Base-by-base conservation (phyloP, 1,284 basidiomycete genomes). In the Phylloporus sp. region DNA sequence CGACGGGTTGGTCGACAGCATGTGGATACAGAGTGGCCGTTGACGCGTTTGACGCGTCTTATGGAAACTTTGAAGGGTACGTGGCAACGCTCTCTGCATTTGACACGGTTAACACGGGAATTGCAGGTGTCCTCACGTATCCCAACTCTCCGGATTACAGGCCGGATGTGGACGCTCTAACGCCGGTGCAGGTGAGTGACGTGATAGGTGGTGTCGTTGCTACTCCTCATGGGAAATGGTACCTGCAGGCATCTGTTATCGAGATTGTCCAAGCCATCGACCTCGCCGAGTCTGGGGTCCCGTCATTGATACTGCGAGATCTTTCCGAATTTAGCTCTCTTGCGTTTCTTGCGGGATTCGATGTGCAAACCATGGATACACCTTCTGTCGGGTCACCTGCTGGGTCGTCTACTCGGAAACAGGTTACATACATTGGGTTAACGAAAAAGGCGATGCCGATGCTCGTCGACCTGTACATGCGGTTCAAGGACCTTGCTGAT, bases 371-470 rank as follows among this genome's bases (percentile, higher is more conserved):
- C 14, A 73, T 32, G 25, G 68, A 56, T 52, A 64, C n/a, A 47
- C 66, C 63, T 62, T 67, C 19, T 27, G 63, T 69, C 5, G 69
- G 56, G 19, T 71, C 73, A 20, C 67, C 75, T 4, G 52, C 29
- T 72, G 76, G 72, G 69, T 82, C 73, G 76, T 82, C 67, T 7
- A 80, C 84, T 8, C 85, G 83, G 56, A 90, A 89, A 72, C 88
- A 91, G 11, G 85, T 97, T 57, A 95, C 95, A 0, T 98, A 96
- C 77, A 91, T 98, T 60, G 95, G 91, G 0, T 79, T 98, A 49
- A 87, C 91, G 15, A 98, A 98, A 80, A 92, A 89, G 75, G 86
- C 87, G n/a, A 95, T 97, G 91, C 94, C 94, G 0, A 85, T 88
- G 74, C 84, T 97, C 5, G 90, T 94, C 0, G 89, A 93, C 17